These are phyloP conservation scores for Apocynum venetum DNA, from an alignment of 257 asterid genomes.

Conservation along the genomic window DNA sequence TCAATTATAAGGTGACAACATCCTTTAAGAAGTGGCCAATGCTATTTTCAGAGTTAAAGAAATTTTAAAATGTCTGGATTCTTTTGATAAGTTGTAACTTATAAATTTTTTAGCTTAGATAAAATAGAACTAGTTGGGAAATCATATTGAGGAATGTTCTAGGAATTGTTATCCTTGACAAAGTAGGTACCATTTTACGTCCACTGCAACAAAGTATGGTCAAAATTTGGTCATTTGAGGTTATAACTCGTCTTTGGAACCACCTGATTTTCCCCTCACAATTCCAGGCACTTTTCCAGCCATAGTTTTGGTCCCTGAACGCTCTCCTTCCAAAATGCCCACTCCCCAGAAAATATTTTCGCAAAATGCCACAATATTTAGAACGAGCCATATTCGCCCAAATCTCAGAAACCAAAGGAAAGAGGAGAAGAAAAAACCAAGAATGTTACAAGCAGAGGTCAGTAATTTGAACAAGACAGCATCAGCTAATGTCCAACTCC, in stretches of 20 bases:
- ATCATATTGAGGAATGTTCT: neutral
- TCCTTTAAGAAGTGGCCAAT: neutral
- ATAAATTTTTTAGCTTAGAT: neutral
- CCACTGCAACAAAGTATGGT: neutral
- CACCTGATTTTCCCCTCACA: neutral
- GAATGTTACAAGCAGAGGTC: neutral
- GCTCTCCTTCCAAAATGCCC: too few relatives aligned
- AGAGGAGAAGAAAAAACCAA: neutral
- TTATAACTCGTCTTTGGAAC: neutral
- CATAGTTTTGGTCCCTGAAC: neutral
- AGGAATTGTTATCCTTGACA: neutral
- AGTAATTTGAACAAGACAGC: neutral
- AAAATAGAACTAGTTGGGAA: neutral
- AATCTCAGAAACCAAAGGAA: neutral
- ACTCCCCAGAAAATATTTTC: neutral
- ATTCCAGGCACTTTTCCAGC: neutral
- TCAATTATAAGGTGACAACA: neutral
- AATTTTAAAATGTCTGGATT: neutral
- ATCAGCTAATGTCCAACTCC: neutral
- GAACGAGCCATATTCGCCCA: neutral
- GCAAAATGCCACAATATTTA: neutral
- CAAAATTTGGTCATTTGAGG: neutral
- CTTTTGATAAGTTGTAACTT: neutral
- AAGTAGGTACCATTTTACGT: neutral
- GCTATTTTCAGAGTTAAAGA: neutral